Percentiles rank a stretch among this genome's conserved stretches.
Conservation (phyloP, 768 basidiomycete genomes). For the Tulasnella calospora region DNA sequence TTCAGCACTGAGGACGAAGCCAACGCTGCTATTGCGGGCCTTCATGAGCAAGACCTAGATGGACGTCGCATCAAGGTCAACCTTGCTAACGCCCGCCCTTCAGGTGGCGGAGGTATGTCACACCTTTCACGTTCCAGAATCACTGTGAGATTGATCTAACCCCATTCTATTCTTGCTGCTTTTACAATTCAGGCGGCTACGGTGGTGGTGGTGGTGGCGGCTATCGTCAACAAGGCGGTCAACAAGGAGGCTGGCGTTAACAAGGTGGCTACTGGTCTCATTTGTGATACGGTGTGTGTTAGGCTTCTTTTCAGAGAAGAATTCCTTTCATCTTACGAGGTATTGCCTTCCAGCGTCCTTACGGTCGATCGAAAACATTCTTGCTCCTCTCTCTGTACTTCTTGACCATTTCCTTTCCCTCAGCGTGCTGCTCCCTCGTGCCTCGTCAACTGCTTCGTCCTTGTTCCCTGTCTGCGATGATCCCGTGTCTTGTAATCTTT, state of each 20-base stretch:
- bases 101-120: conserved; percentile 30
- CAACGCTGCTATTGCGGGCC: conserved; percentile 60
- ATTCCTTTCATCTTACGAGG: background rate
- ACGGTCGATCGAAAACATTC: background rate
- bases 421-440: background rate
- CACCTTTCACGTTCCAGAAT: conserved; percentile 30
- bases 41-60: conserved; percentile 92
- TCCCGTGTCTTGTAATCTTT: background rate
- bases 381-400: background rate
- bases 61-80: conserved; percentile 87
- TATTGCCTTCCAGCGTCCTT: background rate
- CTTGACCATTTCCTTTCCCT: background rate
- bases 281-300: background rate
- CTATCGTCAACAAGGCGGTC: background rate
- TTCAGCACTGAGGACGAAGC: conserved; percentile 61
- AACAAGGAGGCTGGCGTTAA: too few relatives aligned
- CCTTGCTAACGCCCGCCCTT: conserved; percentile 41
- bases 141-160: conserved; percentile 28
- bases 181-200: background rate
- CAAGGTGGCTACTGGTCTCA: background rate
- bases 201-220: too few relatives aligned
- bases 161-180: background rate
- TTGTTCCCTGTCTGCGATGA: background rate
- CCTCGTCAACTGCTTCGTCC: background rate
- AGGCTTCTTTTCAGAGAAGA: background rate